Conservation (phyloP, 2,329 filamentous ascomycete species). For the Microdochium nivale region DNA sequence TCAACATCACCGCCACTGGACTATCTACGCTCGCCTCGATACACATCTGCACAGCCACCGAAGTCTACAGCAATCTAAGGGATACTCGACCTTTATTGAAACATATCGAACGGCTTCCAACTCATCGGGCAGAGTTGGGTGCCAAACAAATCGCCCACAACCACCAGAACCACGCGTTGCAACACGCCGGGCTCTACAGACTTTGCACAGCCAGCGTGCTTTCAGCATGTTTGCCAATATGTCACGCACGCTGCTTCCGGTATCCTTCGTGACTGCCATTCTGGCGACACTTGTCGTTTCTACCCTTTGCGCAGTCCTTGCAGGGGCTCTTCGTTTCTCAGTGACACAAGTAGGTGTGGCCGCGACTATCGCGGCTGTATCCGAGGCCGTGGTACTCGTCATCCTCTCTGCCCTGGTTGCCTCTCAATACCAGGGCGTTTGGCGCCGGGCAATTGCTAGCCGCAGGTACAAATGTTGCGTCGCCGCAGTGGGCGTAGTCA, state of each 20-base stretch:
- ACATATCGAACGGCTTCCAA: neutral
- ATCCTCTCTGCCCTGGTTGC: neutral
- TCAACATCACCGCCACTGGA: no score
- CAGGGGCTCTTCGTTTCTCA: neutral
- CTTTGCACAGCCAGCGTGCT: neutral
- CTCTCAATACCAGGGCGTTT: neutral
- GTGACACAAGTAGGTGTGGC: neutral
- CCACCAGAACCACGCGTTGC: no score
- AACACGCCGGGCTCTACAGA: no score
- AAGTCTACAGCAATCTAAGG: no score
- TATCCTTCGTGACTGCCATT: neutral
- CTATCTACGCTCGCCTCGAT: no score
- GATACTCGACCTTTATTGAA: no score
- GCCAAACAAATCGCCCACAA: neutral
- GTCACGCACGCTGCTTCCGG: neutral
- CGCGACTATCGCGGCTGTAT: neutral
- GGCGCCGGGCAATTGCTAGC: neutral
- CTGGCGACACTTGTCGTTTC: neutral
- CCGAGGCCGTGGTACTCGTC: neutral
- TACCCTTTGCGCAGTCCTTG: neutral
- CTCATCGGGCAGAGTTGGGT: neutral
- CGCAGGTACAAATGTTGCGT: neutral
- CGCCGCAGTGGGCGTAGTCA: neutral
- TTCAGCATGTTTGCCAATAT: neutral
- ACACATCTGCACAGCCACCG: no score